A percentile compares a stretch with the other conserved stretches of the same genome.
These are phyloP conservation scores for Solanum rostratum DNA, from an alignment of 257 asterid species.

Conservation along the genomic window DNA sequence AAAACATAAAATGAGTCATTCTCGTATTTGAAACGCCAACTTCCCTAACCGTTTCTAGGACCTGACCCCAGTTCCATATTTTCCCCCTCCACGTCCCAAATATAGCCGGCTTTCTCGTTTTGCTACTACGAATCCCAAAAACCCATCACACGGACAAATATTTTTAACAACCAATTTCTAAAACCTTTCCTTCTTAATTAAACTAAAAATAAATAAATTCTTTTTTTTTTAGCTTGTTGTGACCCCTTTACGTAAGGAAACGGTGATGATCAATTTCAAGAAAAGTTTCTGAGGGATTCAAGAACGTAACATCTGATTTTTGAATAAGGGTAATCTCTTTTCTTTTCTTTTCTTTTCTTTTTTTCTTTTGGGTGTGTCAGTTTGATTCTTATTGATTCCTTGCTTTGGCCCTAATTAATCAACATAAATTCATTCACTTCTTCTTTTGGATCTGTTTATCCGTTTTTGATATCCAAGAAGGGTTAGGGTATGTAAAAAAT, in stretches of 20 bases:
- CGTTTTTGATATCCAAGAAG: not conserved
- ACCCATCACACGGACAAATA: not conserved
- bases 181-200: conserved; percentile 2
- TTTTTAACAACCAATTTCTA: not conserved
- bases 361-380: not conserved
- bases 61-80: conserved; percentile 5
- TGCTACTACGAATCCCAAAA: not conserved
- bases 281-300: not conserved
- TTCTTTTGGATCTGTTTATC: not conserved
- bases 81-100: conserved; percentile 7
- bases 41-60: conserved; percentile 32
- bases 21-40: conserved; percentile 22
- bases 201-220: not conserved
- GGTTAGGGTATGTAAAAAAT: not conserved
- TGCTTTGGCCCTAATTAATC: not conserved
- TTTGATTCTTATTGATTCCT: not conserved
- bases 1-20: not conserved
- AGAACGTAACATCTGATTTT: not conserved
- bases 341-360: not conserved
- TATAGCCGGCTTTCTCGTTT: not conserved
- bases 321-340: not conserved
- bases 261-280: not conserved
- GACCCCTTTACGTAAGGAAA: not conserved
- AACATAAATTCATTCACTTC: not conserved
- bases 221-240: conserved; percentile 4